These are phyloP conservation scores for Lathyrus tuberosus DNA, from an alignment of 306 rosid genomes.

Conservation along the genomic window DNA sequence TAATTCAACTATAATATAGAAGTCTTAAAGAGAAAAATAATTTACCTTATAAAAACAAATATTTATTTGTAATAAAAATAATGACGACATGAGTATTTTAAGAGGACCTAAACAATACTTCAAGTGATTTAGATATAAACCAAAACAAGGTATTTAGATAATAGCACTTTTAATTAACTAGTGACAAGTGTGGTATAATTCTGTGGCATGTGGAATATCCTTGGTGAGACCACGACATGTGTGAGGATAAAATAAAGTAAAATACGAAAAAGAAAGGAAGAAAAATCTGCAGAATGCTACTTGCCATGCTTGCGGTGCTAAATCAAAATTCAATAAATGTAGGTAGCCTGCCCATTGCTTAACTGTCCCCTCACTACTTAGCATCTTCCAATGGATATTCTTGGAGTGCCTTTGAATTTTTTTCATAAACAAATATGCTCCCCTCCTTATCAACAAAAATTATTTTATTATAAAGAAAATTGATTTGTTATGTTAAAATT, in stretches of 20 bases:
- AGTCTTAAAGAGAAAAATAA: neutral
- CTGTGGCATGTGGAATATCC: conserved; percentile 60
- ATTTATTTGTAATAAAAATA: neutral
- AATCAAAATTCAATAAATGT: neutral
- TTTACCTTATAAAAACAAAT: neutral
- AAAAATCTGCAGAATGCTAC: neutral
- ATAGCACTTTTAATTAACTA: neutral
- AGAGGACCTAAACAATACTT: neutral
- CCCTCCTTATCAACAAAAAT: too few relatives aligned
- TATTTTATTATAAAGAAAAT: too few relatives aligned
- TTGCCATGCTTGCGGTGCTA: neutral
- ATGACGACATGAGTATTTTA: too few relatives aligned
- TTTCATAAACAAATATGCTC: neutral
- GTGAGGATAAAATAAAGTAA: neutral
- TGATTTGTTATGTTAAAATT: too few relatives aligned
- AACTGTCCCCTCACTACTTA: neutral
- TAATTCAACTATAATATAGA: too few relatives aligned
- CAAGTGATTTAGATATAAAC: too few relatives aligned
- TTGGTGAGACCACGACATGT: neutral
- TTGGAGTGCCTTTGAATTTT: neutral
- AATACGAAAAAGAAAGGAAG: neutral
- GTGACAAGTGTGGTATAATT: conserved; percentile 52
- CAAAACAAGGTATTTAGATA: too few relatives aligned
- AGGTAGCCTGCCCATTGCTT: neutral
- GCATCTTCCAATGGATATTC: conserved; percentile 8